Conservation (phyloP, 495 filamentous ascomycete genomes). For the Podospora fimiseda region DNA sequence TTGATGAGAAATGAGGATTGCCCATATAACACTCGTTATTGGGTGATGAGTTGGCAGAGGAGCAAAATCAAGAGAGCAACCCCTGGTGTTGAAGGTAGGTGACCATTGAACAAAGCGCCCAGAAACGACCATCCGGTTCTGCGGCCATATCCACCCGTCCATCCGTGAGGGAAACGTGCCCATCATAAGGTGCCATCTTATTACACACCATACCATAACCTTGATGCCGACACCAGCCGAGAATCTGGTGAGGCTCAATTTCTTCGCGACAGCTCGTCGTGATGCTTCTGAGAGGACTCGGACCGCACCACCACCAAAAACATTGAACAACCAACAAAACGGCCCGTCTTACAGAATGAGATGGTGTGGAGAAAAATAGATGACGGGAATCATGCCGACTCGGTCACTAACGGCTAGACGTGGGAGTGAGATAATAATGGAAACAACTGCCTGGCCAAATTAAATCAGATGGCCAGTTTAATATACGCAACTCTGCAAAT, state of each 20-base stretch:
- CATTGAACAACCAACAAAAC: neutral
- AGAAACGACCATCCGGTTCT: conserved; percentile 7
- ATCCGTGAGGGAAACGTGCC: neutral
- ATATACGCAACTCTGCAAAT: conserved; percentile 25
- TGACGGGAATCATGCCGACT: conserved; percentile 8
- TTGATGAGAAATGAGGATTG: neutral
- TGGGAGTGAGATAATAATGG: conserved; percentile 23
- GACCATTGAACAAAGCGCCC: neutral
- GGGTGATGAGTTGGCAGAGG: conserved; percentile 16
- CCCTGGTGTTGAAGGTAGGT: neutral
- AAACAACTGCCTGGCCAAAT: conserved; percentile 22
- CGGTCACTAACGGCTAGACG: conserved; percentile 22
- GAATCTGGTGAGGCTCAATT: conserved; percentile 11
- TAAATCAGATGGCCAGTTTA: conserved; percentile 25
- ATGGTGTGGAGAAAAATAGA: conserved; percentile 6
- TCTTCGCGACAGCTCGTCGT: conserved; percentile 8
- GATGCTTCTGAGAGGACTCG: conserved; percentile 21
- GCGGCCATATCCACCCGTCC: conserved; percentile 11
- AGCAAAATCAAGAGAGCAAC: conserved; percentile 11
- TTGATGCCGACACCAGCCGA: conserved; percentile 20
- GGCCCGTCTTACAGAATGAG: neutral
- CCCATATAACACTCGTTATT: conserved; percentile 18
- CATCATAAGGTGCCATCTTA: conserved; percentile 9
- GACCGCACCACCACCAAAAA: too few relatives aligned
- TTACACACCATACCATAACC: conserved; percentile 9